A percentile compares a stretch with the other conserved stretches of the same genome.
Conservation (phyloP, 768 basidiomycete species). For the Naganishia randhawae region DNA sequence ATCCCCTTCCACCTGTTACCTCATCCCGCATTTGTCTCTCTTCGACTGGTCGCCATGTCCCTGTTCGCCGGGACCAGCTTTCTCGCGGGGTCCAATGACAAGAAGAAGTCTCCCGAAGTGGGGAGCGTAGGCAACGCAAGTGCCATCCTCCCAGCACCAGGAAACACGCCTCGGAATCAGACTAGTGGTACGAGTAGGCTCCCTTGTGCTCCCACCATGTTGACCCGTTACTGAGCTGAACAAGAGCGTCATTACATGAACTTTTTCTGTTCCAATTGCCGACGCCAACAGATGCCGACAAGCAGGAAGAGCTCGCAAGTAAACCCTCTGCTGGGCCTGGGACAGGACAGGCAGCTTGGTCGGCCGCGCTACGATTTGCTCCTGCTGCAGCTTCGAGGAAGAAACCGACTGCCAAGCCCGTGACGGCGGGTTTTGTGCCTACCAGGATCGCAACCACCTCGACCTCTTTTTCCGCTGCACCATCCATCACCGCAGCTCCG, state of each 20-base stretch:
- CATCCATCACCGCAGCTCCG: neutral
- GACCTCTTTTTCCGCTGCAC: slow-evolving; percentile 12
- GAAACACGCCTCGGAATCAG: neutral
- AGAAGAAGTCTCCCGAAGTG: neutral
- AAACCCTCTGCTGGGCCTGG: neutral
- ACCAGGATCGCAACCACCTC: slow-evolving; percentile 22
- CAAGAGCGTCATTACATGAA: slow-evolving; percentile 4
- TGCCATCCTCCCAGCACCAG: neutral
- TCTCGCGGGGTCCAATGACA: slow-evolving; percentile 22
- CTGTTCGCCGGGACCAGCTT: slow-evolving; percentile 31
- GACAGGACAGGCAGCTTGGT: slow-evolving; percentile 33
- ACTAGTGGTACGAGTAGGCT: slow-evolving; percentile 17
- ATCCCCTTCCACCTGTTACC: neutral
- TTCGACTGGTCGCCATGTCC: slow-evolving; percentile 20
- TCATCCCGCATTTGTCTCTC: too few species aligned
- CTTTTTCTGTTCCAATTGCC: neutral
- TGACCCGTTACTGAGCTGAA: neutral
- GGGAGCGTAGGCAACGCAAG: neutral
- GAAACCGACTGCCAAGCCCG: slow-evolving; percentile 6
- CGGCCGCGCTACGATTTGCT: slow-evolving; percentile 47
- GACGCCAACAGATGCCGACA: neutral
- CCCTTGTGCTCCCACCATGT: neutral
- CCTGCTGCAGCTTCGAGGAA: slow-evolving; percentile 33
- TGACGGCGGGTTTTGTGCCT: neutral
- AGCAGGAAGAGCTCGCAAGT: neutral